phyloP scores from a whole-genome alignment of 306 rosid genomes.

The Fragaria vesca region DNA sequence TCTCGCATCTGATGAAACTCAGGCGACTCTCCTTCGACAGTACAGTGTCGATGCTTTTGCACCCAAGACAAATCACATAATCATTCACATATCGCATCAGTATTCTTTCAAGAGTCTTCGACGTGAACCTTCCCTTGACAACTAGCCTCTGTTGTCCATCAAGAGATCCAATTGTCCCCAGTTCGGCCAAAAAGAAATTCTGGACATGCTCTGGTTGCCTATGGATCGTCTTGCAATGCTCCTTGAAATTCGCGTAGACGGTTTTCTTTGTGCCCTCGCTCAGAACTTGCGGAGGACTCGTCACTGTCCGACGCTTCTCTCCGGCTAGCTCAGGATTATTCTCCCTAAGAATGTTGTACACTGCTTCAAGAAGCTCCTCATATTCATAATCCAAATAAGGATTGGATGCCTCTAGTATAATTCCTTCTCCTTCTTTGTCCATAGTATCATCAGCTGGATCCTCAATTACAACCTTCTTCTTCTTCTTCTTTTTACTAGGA shows the following conservation, averaged over 20 bases:
- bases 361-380: conserved; percentile 78
- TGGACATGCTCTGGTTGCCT: conserved; percentile 95
- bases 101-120: conserved; percentile 90
- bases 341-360: conserved; percentile 84
- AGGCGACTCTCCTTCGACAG: no score
- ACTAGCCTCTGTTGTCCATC: conserved; percentile 93
- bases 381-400: no score
- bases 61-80: no score
- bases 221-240: conserved; percentile 87
- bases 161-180: conserved; percentile 95
- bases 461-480: no score
- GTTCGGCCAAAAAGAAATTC: conserved; percentile 89
- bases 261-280: conserved; percentile 99
- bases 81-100: conserved; percentile 62
- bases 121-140: conserved; percentile 98
- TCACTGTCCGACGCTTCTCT: conserved; percentile 77
- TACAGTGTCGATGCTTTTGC: no score
- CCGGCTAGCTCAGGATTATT: conserved; percentile 96
- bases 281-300: conserved; percentile 98
- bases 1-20: no score
- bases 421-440: no score
- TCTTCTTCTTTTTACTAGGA: no score
- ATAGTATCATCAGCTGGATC: no score
- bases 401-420: no score
- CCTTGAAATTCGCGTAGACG: conserved; percentile 93